phyloP scores from a whole-genome alignment of 2,329 filamentous ascomycete species.

The Aureobasidium sp. region DNA sequence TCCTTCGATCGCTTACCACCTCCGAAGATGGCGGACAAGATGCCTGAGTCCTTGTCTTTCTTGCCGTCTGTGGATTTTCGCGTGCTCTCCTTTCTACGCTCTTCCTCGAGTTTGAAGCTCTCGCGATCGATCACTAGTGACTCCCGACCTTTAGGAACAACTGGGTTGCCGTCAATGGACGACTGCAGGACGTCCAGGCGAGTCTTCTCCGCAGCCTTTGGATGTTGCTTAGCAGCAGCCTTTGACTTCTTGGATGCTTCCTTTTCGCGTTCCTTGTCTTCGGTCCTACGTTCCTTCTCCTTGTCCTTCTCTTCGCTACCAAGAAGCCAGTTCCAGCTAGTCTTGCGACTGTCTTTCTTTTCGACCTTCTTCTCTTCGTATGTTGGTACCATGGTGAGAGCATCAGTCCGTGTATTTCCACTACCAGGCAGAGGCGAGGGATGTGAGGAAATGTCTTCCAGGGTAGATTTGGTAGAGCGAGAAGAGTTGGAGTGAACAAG shows the following conservation, averaged over 20 bases:
- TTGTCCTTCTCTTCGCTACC: slow-evolving; percentile 55
- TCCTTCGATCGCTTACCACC: slow-evolving; percentile 52
- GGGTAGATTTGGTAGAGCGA: slow-evolving; percentile 27
- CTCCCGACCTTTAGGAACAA: slow-evolving; percentile 54
- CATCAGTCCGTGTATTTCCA: slow-evolving; percentile 60
- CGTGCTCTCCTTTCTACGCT: slow-evolving; percentile 70
- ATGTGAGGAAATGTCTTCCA: slow-evolving; percentile 57
- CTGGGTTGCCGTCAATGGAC: slow-evolving; percentile 59
- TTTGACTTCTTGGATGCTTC: slow-evolving; percentile 14
- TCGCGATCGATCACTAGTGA: slow-evolving; percentile 78
- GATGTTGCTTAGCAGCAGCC: slow-evolving; percentile 18
- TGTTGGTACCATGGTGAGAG: slow-evolving; percentile 71
- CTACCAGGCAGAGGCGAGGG: slow-evolving; percentile 64
- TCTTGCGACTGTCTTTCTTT: slow-evolving; percentile 64
- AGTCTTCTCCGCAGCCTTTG: slow-evolving; percentile 66
- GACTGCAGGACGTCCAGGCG: slow-evolving; percentile 80
- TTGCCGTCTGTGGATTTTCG: slow-evolving; percentile 66
- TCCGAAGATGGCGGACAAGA: slow-evolving; percentile 92
- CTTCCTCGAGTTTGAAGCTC: slow-evolving; percentile 64
- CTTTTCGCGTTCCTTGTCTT: slow-evolving; percentile 15
- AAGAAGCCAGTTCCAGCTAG: slow-evolving; percentile 78
- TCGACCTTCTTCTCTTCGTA: slow-evolving; percentile 63
- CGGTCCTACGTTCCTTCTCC: slow-evolving; percentile 22
- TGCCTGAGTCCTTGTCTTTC: slow-evolving; percentile 64
- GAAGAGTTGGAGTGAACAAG: slow-evolving; percentile 30